Percentiles rank a stretch among this genome's conserved stretches.
phyloP scores from a whole-genome alignment of 1,284 basidiomycete genomes.

The Meira nashicola region DNA sequence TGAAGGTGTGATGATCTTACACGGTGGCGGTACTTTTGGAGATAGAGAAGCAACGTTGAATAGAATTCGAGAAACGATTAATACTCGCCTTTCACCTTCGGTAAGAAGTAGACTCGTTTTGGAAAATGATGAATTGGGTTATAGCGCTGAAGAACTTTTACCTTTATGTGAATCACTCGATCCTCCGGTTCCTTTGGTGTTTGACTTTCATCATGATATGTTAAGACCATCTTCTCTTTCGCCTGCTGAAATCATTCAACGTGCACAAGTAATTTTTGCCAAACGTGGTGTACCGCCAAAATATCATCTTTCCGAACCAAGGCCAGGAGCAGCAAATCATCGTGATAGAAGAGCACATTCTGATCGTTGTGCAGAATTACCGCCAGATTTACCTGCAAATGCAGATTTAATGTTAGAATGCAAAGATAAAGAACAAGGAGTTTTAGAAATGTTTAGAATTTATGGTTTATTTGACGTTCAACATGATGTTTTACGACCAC shows the following conservation, averaged over 20 bases:
- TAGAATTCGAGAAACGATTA: conserved; percentile 70
- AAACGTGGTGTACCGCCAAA: conserved; percentile 72
- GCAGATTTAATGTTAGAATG: conserved; percentile 86
- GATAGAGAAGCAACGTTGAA: conserved; percentile 69
- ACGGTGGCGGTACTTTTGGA: conserved; percentile 68
- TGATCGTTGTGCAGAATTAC: conserved; percentile 68
- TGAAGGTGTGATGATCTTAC: conserved; percentile 72
- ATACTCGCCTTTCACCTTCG: conserved; percentile 60
- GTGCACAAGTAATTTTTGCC: conserved; percentile 70
- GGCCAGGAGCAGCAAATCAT: conserved; percentile 19
- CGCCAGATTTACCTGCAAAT: conserved; percentile 57
- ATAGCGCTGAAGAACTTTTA: conserved; percentile 77
- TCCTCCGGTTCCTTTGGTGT: conserved; percentile 68
- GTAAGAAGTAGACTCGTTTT: conserved; percentile 72
- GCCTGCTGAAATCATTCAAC: conserved; percentile 62
- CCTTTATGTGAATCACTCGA: conserved; percentile 74
- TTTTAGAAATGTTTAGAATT: conserved; percentile 74
- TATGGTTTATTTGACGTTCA: conserved; percentile 68
- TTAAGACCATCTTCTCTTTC: conserved; percentile 48
- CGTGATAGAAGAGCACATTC: conserved; percentile 73
- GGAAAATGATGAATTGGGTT: conserved; percentile 89
- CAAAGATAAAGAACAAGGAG: conserved; percentile 88
- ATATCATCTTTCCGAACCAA: conserved; percentile 73
- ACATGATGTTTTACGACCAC: conserved; percentile 58
- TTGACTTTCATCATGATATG: conserved; percentile 46